phyloP scores from a whole-genome alignment of 1,139 yeast species.

The Diutina rugosa region DNA sequence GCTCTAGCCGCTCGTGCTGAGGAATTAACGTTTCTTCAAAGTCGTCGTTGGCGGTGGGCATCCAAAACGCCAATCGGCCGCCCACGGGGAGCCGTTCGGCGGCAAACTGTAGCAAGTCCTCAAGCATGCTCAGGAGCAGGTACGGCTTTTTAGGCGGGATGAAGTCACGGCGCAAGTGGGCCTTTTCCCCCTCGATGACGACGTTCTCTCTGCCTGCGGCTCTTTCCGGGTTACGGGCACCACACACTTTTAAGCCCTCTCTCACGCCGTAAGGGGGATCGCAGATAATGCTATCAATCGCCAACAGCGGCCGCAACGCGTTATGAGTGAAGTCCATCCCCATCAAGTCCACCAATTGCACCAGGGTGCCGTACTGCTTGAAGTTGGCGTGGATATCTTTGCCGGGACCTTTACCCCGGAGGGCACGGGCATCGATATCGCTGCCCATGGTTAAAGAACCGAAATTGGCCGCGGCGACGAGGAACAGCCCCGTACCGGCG shows the following conservation, averaged over 20 bases:
- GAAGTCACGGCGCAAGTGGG: constrained; percentile 68
- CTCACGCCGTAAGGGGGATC: constrained; percentile 98
- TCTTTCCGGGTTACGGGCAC: constrained; percentile 53
- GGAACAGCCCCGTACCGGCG: constrained; percentile 92
- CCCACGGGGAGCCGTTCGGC: constrained; percentile 55
- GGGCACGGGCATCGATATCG: constrained; percentile 80
- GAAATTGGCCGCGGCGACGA: constrained; percentile 77
- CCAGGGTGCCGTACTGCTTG: constrained; percentile 52
- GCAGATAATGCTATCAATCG: constrained; percentile 73
- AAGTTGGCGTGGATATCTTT: constrained; percentile 52
- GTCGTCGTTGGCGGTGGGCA: constrained; percentile 95
- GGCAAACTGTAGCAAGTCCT: constrained; percentile 65
- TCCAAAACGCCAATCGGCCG: constrained; percentile 90
- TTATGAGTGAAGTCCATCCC: constrained; percentile 95
- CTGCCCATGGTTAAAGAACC: constrained; percentile 80
- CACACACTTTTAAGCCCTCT: constrained; percentile 89
- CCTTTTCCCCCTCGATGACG: constrained; percentile 64
- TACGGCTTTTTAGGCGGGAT: constrained; percentile 91
- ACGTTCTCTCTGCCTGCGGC: constrained; percentile 57
- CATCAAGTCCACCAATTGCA: constrained; percentile 57
- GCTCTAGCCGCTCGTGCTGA: constrained; percentile 58
- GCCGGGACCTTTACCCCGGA: constrained; percentile 52
- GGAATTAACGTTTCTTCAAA: constrained; percentile 66
- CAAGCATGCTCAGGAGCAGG: constrained; percentile 60
- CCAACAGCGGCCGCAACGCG: constrained; percentile 51